phyloP scores from a whole-genome alignment of 768 basidiomycete species.

The Pisolithus microcarpus region DNA sequence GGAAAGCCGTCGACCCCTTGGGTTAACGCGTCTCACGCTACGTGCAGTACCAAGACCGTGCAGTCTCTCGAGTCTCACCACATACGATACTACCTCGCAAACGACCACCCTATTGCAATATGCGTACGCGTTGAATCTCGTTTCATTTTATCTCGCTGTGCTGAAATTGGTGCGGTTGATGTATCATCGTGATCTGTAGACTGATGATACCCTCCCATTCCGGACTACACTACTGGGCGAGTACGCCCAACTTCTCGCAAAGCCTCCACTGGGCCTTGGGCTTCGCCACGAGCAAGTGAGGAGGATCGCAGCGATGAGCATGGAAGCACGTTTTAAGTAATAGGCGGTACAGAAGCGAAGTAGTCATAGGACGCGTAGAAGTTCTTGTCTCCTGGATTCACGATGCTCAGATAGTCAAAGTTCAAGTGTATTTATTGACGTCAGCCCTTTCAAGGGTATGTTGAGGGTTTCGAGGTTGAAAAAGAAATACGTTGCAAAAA shows the following conservation, averaged over 20 bases:
- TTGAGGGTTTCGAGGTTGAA: no score
- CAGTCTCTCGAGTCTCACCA: conserved; percentile 61
- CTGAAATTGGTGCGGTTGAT: background rate
- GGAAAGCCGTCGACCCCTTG: no score
- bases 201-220: conserved; percentile 77
- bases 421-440: no score
- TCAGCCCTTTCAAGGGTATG: no score
- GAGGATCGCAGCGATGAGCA: conserved; percentile 53
- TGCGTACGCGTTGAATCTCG: conserved; percentile 43
- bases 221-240: conserved; percentile 67
- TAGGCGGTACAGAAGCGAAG: background rate
- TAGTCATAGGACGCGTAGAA: background rate
- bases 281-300: conserved; percentile 51
- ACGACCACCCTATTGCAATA: conserved; percentile 64
- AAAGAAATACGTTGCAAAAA: conserved; percentile 7
- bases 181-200: conserved; percentile 36
- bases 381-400: no score
- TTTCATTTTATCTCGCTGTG: conserved; percentile 16
- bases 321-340: conserved; percentile 30
- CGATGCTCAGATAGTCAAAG: no score
- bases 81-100: conserved; percentile 55
- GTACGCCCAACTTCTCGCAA: conserved; percentile 72
- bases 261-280: conserved; percentile 65
- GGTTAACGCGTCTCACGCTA: background rate
- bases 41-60: conserved; percentile 61